Evolutionary conservation across 768 basidiomycete genomes (phyloP).

Genomic region (Podaxis carcinomalis): DNA sequence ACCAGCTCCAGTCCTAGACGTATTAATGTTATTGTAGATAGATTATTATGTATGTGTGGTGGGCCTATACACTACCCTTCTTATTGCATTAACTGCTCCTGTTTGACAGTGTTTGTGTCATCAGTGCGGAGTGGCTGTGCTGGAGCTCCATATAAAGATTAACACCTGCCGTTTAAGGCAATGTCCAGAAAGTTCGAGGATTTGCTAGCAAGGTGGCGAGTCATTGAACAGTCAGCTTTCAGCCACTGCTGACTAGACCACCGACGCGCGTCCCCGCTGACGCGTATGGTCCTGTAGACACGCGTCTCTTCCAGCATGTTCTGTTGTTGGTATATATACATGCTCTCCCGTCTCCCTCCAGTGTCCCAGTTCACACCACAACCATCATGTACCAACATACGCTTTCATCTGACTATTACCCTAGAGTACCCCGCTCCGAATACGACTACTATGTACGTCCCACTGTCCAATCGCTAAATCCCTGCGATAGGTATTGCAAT

Average conservation of each 20-base stretch:
- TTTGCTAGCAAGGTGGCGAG: neutral
- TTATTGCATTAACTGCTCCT: neutral
- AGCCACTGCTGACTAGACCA: neutral
- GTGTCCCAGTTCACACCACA: neutral
- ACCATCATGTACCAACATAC: neutral
- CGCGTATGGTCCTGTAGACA: neutral
- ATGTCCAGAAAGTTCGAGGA: conserved; percentile 9
- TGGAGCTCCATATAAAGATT: neutral
- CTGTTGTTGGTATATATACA: neutral
- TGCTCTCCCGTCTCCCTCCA: neutral
- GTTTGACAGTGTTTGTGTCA: neutral
- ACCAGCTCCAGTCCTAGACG: conserved; percentile 33
- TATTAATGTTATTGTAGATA: neutral
- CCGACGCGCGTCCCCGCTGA: conserved; percentile 10
- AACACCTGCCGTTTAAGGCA: neutral
- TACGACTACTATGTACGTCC: neutral
- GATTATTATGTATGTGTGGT: neutral
- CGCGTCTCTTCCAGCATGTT: neutral
- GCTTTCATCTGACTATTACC: neutral
- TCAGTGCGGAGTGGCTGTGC: neutral
- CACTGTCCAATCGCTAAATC: conserved; percentile 11
- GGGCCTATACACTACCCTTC: neutral
- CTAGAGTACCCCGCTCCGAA: neutral
- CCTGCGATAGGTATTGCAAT: conserved; percentile 31
- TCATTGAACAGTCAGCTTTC: neutral